These are phyloP conservation scores for Lentinula sp. DNA, from an alignment of 768 basidiomycete genomes.

Conservation along the genomic window DNA sequence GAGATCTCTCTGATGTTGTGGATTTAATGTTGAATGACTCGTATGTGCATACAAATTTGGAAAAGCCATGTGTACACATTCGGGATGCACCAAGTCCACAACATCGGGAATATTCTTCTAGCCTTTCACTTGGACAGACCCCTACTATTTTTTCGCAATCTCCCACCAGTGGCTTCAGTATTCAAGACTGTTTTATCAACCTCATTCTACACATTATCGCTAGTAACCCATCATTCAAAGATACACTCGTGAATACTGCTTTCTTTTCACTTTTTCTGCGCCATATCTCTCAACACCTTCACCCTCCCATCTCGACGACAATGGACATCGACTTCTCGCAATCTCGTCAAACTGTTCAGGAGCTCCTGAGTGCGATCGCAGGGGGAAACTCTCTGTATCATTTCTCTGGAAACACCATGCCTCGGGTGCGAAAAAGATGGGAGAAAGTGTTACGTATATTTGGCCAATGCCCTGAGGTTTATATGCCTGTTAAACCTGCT, in stretches of 20 bases:
- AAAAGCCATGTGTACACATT: neutral
- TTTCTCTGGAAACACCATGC: neutral
- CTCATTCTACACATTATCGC: neutral
- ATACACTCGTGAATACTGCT: neutral
- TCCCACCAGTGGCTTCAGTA: neutral
- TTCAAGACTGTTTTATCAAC: neutral
- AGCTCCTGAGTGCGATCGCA: neutral
- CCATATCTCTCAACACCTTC: neutral
- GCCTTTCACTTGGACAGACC: neutral
- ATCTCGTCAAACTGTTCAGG: neutral
- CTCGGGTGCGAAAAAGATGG: neutral
- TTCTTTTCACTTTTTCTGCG: neutral
- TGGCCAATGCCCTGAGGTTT: neutral
- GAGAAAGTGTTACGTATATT: neutral
- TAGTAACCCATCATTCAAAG: neutral
- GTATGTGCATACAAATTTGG: neutral
- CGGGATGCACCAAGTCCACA: neutral
- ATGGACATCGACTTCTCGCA: neutral
- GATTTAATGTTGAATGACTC: neutral
- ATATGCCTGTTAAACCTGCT: neutral
- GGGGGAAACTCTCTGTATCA: neutral
- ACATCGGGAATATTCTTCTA: neutral
- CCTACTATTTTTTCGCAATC: neutral
- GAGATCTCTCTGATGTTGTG: neutral
- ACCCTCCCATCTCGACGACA: neutral